A percentile compares a stretch with the other conserved stretches of the same genome.
Evolutionary conservation across 148 eudicot species (phyloP).

Genomic region (Rhododendron henanense): DNA sequence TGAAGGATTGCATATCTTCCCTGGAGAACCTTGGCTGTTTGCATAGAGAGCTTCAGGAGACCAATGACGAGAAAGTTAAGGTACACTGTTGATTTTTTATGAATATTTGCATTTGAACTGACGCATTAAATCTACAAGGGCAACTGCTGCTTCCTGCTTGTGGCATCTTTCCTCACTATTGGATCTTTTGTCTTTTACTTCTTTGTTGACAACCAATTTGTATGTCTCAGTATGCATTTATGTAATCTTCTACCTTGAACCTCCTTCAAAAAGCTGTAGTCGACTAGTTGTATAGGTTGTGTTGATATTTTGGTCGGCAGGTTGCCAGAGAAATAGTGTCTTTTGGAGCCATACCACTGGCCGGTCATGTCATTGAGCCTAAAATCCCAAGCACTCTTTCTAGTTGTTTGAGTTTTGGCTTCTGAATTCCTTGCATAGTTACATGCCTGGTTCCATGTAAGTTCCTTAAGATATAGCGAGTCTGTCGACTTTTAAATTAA

Average conservation of each 20-base stretch:
- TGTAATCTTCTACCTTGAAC: neutral
- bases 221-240: neutral
- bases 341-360: neutral
- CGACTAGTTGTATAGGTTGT: neutral
- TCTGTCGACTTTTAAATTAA: neutral
- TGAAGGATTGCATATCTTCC: conserved; percentile 66
- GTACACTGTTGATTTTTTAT: conserved; percentile 27
- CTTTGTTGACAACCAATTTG: neutral
- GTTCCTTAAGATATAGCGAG: neutral
- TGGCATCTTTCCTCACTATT: neutral
- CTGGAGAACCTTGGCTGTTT: conserved; percentile 54
- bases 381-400: neutral
- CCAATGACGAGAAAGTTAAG: conserved; percentile 35
- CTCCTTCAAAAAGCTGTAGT: neutral
- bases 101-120: neutral
- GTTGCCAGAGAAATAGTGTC: neutral
- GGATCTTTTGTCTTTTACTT: neutral
- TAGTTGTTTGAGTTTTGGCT: neutral
- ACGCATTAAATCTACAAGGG: neutral
- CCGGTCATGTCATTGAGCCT: neutral
- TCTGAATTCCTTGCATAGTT: neutral
- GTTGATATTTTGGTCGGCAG: neutral
- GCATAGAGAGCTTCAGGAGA: conserved; percentile 27
- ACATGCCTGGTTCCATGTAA: neutral
- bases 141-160: neutral